A percentile compares a stretch with the other conserved stretches of the same genome.
These are phyloP conservation scores for Chlamydomonas sp. DNA, from an alignment of 139 green algal genomes.

Conservation along the genomic window DNA sequence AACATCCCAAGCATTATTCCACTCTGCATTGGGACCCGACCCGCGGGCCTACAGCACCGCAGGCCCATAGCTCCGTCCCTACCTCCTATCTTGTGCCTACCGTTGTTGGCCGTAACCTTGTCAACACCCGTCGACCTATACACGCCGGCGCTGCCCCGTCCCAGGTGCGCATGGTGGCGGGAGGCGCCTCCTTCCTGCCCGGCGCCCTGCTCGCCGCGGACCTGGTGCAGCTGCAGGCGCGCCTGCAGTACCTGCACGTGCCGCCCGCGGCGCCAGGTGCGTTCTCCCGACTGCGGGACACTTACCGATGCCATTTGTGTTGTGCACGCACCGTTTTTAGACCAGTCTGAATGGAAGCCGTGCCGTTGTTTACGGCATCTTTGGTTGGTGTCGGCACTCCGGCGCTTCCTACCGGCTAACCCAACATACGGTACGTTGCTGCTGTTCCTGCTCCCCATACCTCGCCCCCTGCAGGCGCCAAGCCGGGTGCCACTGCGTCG, in stretches of 20 bases:
- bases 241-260: slow-evolving; percentile 34
- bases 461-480: neutral
- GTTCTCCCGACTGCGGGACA: too few relatives aligned
- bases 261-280: neutral
- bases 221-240: slow-evolving; percentile 32
- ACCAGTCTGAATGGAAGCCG: too few relatives aligned
- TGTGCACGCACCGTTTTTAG: too few relatives aligned
- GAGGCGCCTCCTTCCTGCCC: slow-evolving; percentile 30
- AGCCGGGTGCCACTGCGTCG: neutral
- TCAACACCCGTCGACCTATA: neutral
- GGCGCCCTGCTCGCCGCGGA: slow-evolving; percentile 34
- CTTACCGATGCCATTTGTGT: too few relatives aligned
- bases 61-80: neutral
- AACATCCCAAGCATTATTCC: too few relatives aligned
- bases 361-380: too few relatives aligned
- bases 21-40: too few relatives aligned
- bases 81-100: too few relatives aligned
- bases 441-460: neutral
- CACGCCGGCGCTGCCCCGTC: neutral
- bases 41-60: too few relatives aligned
- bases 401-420: too few relatives aligned
- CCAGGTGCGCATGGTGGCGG: slow-evolving; percentile 18
- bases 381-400: too few relatives aligned
- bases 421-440: neutral
- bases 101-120: too few relatives aligned